Evolutionary conservation across 1,139 yeast species (phyloP), one percentile per base, ranked within the genome.

Genomic region (Protomyces pachydermus): DNA sequence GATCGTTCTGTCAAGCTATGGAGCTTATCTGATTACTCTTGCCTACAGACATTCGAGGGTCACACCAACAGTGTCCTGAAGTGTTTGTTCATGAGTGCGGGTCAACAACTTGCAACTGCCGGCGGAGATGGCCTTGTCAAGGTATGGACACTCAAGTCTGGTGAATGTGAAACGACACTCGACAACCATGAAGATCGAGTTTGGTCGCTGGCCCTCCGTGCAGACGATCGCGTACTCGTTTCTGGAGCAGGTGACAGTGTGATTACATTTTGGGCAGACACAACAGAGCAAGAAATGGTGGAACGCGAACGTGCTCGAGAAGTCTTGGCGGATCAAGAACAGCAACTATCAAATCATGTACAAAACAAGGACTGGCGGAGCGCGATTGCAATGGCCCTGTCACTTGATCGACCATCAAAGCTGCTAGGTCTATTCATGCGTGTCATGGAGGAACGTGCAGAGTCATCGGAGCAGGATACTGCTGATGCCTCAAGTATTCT

Each of bases 241-340:
- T 84, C 91, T 65, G 98, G 97, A 0, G 98, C 95, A 74, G 97
- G 97, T 1, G 98, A 93, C 75, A 97, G 98, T 62, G 87, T 89
- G 56, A 81, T 93, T 68, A 88, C 89, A 57, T 79, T 88, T 55
- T 93, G 98, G 98, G 79, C 79, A 65, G 98, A 93, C 75, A 85
- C 87, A 71, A 88, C 96, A 1, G 91, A 84, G 66, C 90, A 87
- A 72, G 80, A 80, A 62, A 75, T 76, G 60, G 81, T 79, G 63
- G 80, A 79, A 66, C 81, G 80, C 67, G 82, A 80, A 68, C 79
- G 79, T 65, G 80, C 81, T 60, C 68, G 69, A 32, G 73, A 72
- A 5, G 86, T 83, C 68, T 82, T 81, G 69, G 83, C 93, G 16
- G 98, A 91, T 74, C 87, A 89, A 74, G 97, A 91, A 70, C 99